phyloP scores from a whole-genome alignment of 116 monocot genomes.

The Iris pallida region DNA sequence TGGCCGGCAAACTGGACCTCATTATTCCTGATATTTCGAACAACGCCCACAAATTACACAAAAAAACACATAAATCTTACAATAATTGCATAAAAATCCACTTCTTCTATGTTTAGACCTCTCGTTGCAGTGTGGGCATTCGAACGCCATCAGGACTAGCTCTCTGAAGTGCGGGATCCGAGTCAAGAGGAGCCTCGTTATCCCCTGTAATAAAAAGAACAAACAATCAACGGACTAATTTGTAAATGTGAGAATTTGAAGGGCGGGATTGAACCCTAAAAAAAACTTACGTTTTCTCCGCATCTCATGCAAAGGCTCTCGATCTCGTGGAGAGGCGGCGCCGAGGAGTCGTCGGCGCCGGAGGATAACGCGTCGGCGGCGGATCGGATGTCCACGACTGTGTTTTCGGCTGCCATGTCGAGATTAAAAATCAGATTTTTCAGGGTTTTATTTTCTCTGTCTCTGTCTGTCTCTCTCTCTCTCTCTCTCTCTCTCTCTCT shows the following conservation, averaged over 20 bases:
- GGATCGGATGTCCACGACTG: constrained; percentile 58
- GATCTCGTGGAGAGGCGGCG: constrained; percentile 62
- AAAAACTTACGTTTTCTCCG: constrained; percentile 63
- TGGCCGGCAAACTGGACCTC: constrained; percentile 95
- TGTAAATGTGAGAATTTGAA: neutral
- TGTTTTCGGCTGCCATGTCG: constrained; percentile 31
- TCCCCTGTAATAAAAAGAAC: constrained; percentile 49
- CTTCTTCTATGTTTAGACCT: constrained; percentile 34
- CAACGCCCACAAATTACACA: constrained; percentile 1
- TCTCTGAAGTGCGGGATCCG: constrained; percentile 89
- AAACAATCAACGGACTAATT: neutral
- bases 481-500: no score
- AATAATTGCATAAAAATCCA: neutral
- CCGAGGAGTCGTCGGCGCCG: constrained; percentile 44
- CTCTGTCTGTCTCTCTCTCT: no score
- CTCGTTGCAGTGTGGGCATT: constrained; percentile 88
- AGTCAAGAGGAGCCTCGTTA: constrained; percentile 81
- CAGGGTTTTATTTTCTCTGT: no score
- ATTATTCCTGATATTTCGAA: constrained; percentile 57
- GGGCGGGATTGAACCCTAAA: neutral
- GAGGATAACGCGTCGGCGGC: constrained; percentile 58
- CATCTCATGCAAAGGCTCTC: constrained; percentile 99
- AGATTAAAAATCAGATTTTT: neutral
- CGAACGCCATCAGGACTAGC: constrained; percentile 97
- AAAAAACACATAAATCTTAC: neutral